Conservation (phyloP, 805 yeast genomes). For the Ogataea wickerhamii region DNA sequence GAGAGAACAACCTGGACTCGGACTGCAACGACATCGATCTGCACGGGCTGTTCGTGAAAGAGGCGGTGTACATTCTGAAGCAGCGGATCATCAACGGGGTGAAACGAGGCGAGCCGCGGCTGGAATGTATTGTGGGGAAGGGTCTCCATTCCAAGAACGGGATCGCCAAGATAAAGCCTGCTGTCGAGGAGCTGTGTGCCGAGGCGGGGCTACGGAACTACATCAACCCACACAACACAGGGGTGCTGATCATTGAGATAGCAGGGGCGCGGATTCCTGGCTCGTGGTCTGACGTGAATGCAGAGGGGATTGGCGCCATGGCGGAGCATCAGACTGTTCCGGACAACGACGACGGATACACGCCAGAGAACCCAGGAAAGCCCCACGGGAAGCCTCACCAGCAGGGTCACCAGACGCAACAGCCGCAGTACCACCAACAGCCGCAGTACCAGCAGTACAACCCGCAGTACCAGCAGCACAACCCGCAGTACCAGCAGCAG, state of each 20-base stretch:
- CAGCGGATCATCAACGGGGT: constrained; percentile 67
- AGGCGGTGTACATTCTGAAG: constrained; percentile 75
- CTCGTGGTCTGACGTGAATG: constrained; percentile 29
- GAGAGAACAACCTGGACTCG: constrained; percentile 86
- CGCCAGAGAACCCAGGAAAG: constrained; percentile 9
- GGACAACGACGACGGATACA: constrained; percentile 16
- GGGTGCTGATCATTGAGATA: constrained; percentile 73
- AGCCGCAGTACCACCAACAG: constrained; percentile 27
- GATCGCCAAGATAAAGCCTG: constrained; percentile 85
- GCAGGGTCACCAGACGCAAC: constrained; percentile 23
- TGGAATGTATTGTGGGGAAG: constrained; percentile 89
- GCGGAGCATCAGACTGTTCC: constrained; percentile 25
- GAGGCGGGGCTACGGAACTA: constrained; percentile 59
- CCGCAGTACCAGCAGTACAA: constrained; percentile 33
- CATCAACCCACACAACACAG: constrained; percentile 69
- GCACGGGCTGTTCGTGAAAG: constrained; percentile 88
- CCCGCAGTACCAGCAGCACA: constrained; percentile 23
- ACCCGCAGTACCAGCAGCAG: too few relatives aligned
- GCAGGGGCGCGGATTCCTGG: constrained; percentile 43
- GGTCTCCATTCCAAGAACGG: constrained; percentile 82
- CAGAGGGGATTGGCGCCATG: constrained; percentile 34
- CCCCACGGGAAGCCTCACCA: constrained; percentile 14
- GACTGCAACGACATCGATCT: constrained; percentile 82
- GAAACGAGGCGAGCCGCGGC: constrained; percentile 52
- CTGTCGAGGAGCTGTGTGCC: constrained; percentile 71